These are phyloP conservation scores for Skeletonema grethae DNA, from an alignment of 108 stramenopile species.

Conservation along the genomic window DNA sequence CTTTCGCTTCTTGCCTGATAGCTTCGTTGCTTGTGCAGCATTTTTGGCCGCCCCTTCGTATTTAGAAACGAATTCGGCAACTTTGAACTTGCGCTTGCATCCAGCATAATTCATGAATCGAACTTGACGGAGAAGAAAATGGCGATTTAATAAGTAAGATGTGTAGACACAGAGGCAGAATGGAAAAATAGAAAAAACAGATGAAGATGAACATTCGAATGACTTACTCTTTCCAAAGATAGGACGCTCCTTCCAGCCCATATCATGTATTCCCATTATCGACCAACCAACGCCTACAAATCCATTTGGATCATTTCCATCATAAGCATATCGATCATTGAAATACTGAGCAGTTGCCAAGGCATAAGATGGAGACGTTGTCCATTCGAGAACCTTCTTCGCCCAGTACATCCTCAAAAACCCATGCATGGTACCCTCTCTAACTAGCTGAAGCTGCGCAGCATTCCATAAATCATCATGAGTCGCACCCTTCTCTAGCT, in stretches of 20 bases:
- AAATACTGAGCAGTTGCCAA: conserved; percentile 87
- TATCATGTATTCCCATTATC: conserved; percentile 97
- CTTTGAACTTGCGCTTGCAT: conserved; percentile 95
- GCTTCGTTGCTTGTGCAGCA: conserved; percentile 50
- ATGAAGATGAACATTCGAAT: neutral
- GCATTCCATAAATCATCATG: conserved; percentile 99
- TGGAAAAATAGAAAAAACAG: neutral
- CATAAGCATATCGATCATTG: conserved; percentile 97
- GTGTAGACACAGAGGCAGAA: neutral
- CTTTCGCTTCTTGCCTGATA: conserved; percentile 20
- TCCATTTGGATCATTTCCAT: conserved; percentile 98
- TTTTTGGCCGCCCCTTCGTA: conserved; percentile 76
- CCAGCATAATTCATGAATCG: conserved; percentile 97
- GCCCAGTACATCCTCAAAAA: conserved; percentile 99
- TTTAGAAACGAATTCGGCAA: conserved; percentile 74
- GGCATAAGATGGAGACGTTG: conserved; percentile 83
- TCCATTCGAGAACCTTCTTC: conserved; percentile 99
- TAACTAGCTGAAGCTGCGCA: conserved; percentile 91
- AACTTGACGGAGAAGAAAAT: neutral
- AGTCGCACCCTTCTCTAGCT: conserved; percentile 87
- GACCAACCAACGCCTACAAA: conserved; percentile 98
- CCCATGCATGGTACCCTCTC: conserved; percentile 96
- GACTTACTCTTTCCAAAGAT: conserved; percentile 97
- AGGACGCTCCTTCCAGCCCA: conserved; percentile 89
- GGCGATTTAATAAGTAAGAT: neutral